phyloP scores from a whole-genome alignment of 2,329 filamentous ascomycete species.

The Nannizzia gypsea region DNA sequence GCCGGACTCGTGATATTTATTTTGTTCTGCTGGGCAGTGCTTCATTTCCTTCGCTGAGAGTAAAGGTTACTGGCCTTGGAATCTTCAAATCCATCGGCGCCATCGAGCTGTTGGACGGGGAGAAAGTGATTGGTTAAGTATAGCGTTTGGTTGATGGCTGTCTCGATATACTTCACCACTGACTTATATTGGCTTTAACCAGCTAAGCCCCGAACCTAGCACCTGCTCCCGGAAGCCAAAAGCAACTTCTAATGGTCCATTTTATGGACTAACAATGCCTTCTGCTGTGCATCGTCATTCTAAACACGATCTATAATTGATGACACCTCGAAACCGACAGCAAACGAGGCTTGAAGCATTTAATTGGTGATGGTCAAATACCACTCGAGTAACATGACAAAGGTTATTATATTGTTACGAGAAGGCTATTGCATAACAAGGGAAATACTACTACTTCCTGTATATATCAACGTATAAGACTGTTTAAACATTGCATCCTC shows the following conservation, averaged over 20 bases:
- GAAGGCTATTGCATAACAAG: too few relatives aligned
- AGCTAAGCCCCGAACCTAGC: neutral
- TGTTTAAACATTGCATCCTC: too few relatives aligned
- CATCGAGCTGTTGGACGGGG: neutral
- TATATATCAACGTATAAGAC: too few relatives aligned
- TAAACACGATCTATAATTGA: too few relatives aligned
- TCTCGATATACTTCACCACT: neutral
- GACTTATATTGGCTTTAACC: neutral
- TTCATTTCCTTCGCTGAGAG: constrained; percentile 65
- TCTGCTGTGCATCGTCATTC: neutral
- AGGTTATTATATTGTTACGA: too few relatives aligned
- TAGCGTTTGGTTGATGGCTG: neutral
- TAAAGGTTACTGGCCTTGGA: neutral
- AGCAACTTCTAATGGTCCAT: neutral
- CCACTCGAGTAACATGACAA: too few relatives aligned
- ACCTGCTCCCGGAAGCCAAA: neutral
- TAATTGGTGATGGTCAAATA: too few relatives aligned
- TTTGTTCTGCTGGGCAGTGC: constrained; percentile 77
- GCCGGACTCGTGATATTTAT: constrained; percentile 78
- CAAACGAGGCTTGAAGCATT: neutral
- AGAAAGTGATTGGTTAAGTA: neutral
- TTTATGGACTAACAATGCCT: neutral
- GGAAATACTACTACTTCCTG: too few relatives aligned
- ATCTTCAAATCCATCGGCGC: neutral
- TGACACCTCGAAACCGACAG: neutral